Evolutionary conservation across 1,139 yeast species (phyloP), one percentile per base, ranked within the genome.

Genomic region (Zygosaccharomyces pseudobailii): DNA sequence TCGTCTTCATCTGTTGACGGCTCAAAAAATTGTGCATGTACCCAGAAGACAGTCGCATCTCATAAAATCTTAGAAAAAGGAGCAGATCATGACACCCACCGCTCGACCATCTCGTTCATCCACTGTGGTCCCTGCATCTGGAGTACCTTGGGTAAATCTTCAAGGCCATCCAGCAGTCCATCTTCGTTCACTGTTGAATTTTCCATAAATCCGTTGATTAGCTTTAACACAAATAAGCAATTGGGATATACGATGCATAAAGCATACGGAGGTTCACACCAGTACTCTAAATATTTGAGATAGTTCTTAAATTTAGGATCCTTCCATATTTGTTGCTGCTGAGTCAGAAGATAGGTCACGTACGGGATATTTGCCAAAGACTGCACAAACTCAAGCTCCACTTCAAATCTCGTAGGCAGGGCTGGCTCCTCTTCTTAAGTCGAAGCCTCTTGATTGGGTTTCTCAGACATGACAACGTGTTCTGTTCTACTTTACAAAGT

Each of bases 341-440:
- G 50, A 75, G 72, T 59, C 72, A 79, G 50, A n/a, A 84, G 68
- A 58, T 79, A 83, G 52, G 82, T 79, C 46, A 84, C 70, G 59
- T 84, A 84, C 55, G 82, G 90, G 46, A 83, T 75, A 59, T 84
- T 84, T 17, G 87, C 79, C 32, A 84, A 68, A n/a, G 90, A 82
- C 64, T 84, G 92, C 3, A 84, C 87, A 64, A 84, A 84, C 70
- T 84, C 90, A 36, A 84, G 70, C 57, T 84, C 90, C 13, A 84
- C 79, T 59, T 80, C 92, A 82, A 87, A 83, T 54, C 89, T 65
- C 3, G 85, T 79, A 6, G 92, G 90, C 13, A 60, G 55, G 7
- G 48, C 47, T 10, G 36, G 40, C 21, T 20, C 21, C 10, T 5
- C 38, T 40, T 43, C 43, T 7, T 24, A 31, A 22, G 27, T 25